Evolutionary conservation across 2,329 filamentous ascomycete genomes (phyloP).

Genomic region (Chrysoporthe cubensis): DNA sequence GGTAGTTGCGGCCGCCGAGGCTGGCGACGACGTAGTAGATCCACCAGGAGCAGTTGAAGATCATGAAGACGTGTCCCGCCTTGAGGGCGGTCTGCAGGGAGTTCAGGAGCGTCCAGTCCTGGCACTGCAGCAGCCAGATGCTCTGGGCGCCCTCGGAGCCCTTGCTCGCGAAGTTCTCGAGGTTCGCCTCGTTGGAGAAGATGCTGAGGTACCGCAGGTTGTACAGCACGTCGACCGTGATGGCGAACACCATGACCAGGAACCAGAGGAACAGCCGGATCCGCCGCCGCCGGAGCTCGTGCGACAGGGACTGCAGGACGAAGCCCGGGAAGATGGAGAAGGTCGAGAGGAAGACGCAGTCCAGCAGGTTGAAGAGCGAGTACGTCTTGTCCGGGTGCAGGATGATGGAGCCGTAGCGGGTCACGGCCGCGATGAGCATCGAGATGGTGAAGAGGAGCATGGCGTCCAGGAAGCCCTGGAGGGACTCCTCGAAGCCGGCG

Average conservation of each 20-base stretch:
- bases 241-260: conserved; percentile 28
- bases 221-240: conserved; percentile 31
- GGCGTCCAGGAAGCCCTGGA: conserved; percentile 6
- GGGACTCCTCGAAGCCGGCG: conserved; percentile 6
- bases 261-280: conserved; percentile 33
- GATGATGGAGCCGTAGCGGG: conserved; percentile 18
- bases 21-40: conserved; percentile 25
- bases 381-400: conserved; percentile 24
- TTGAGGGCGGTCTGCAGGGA: conserved; percentile 16
- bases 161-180: not conserved
- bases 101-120: conserved; percentile 20
- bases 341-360: conserved; percentile 24
- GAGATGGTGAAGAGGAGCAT: conserved; percentile 28
- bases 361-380: conserved; percentile 24
- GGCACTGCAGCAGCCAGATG: conserved; percentile 23
- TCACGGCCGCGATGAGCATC: conserved; percentile 26
- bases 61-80: conserved; percentile 26
- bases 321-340: conserved; percentile 26
- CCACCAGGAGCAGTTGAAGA: conserved; percentile 29
- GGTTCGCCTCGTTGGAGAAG: conserved; percentile 3
- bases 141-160: conserved; percentile 9
- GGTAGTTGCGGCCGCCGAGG: not conserved
- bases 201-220: conserved; percentile 22
- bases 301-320: conserved; percentile 26
- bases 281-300: conserved; percentile 27